phyloP scores from a whole-genome alignment of 768 basidiomycete species.

The Tylopilus rubrobrunneus region DNA sequence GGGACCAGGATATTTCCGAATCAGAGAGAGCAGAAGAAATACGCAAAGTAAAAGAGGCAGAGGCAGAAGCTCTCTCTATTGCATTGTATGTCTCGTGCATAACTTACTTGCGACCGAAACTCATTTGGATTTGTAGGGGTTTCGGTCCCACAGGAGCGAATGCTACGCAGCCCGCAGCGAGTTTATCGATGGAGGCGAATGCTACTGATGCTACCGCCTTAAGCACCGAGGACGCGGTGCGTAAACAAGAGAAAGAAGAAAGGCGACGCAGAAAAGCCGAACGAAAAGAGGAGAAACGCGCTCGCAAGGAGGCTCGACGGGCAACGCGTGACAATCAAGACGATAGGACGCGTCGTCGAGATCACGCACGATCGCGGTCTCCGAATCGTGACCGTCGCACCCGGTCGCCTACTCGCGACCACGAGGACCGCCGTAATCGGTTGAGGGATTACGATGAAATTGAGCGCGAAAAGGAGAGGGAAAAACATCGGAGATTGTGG shows the following conservation, averaged over 20 bases:
- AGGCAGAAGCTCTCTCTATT: conserved; percentile 81
- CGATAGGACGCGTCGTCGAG: conserved; percentile 20
- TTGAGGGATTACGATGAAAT: conserved; percentile 26
- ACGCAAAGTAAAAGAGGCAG: conserved; percentile 75
- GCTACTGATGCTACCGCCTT: conserved; percentile 13
- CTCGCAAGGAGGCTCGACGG: conserved; percentile 48
- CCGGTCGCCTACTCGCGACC: conserved; percentile 26
- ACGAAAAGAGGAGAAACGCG: conserved; percentile 58
- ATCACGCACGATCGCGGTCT: conserved; percentile 37
- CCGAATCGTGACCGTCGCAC: conserved; percentile 25
- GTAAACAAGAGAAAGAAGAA: conserved; percentile 44
- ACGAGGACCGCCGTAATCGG: conserved; percentile 16
- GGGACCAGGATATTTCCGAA: conserved; percentile 47
- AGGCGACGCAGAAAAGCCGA: conserved; percentile 48
- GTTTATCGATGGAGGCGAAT: conserved; percentile 17
- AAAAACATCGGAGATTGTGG: conserved; percentile 51
- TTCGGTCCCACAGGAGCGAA: conserved; percentile 55
- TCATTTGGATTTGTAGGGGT: conserved; percentile 47
- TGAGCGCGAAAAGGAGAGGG: conserved; percentile 32
- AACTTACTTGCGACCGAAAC: conserved; percentile 1
- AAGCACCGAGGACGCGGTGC: conserved; percentile 28
- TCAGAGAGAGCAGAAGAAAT: conserved; percentile 69
- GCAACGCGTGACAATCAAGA: conserved; percentile 33
- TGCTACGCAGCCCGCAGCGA: conserved; percentile 20
- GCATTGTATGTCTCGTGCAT: conserved; percentile 56